phyloP scores from a whole-genome alignment of 2,329 filamentous ascomycete species.

The Colletotrichum noveboracense region DNA sequence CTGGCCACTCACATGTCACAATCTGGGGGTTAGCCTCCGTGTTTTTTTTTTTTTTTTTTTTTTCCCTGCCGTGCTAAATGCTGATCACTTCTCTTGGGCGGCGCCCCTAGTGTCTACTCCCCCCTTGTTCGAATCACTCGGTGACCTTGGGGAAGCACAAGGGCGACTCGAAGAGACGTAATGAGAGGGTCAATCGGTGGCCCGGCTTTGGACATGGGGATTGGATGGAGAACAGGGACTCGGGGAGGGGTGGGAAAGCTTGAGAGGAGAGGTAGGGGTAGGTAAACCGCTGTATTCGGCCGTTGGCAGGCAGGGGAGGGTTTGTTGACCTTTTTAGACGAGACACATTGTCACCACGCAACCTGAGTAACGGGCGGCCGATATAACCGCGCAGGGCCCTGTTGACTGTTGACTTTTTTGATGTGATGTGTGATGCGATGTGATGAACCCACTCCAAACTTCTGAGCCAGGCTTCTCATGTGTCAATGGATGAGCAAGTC shows the following conservation, averaged over 20 bases:
- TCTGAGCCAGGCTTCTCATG: background rate
- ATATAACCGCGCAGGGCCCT: background rate
- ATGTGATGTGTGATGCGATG: background rate
- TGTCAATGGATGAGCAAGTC: background rate
- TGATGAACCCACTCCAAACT: background rate
- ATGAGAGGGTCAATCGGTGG: conserved; percentile 10
- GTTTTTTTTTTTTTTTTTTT: background rate
- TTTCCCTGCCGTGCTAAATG: background rate
- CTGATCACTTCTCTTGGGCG: background rate
- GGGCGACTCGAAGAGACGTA: background rate
- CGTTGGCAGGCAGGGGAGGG: background rate
- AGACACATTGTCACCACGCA: conserved; percentile 19
- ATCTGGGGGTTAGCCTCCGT: background rate
- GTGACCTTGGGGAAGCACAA: background rate
- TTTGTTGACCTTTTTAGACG: conserved; percentile 12
- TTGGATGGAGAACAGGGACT: background rate
- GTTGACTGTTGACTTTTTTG: background rate
- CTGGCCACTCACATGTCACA: conserved; percentile 13
- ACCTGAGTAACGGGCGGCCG: background rate
- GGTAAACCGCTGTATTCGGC: background rate
- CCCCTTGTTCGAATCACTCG: background rate
- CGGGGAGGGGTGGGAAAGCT: background rate
- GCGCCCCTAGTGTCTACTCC: background rate
- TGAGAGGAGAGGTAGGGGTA: conserved; percentile 13
- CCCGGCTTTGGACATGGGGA: background rate